These are phyloP conservation scores for Pseudocohnilembus persalinus DNA, from an alignment of 169 alveolate genomes.

Conservation along the genomic window DNA sequence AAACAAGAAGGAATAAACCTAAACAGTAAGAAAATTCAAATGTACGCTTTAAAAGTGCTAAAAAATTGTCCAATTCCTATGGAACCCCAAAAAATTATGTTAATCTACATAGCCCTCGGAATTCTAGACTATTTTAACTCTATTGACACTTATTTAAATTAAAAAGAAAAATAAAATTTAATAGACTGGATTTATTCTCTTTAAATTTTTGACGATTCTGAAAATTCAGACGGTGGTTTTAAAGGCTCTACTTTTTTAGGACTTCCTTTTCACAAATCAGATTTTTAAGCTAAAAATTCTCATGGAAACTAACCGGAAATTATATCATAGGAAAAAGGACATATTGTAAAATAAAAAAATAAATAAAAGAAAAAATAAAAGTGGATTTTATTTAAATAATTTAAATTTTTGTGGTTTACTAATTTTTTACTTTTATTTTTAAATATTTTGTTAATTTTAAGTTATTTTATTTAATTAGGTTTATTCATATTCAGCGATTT, in stretches of 20 bases:
- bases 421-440: neutral
- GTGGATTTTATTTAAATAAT: neutral
- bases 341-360: neutral
- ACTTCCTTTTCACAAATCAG: neutral
- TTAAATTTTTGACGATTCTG: neutral
- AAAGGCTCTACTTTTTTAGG: conserved; percentile 8
- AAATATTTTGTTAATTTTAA: neutral
- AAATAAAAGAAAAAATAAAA: too few species aligned
- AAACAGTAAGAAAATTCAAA: too few species aligned
- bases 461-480: neutral
- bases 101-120: too few species aligned
- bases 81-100: too few species aligned
- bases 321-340: neutral
- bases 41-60: too few species aligned
- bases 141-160: conserved; percentile 2
- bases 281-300: neutral
- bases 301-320: neutral
- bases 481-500: conserved; percentile 10
- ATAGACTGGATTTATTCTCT: conserved; percentile 9
- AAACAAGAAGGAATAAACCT: too few species aligned
- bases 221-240: conserved; percentile 9
- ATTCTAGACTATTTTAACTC: neutral
- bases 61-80: too few species aligned
- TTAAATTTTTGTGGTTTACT: too few species aligned
- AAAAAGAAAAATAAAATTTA: neutral